Percentiles rank a stretch among this genome's conserved stretches.
phyloP scores from a whole-genome alignment of 371 early-diverging fungal species.

The Blakeslea trispora region DNA sequence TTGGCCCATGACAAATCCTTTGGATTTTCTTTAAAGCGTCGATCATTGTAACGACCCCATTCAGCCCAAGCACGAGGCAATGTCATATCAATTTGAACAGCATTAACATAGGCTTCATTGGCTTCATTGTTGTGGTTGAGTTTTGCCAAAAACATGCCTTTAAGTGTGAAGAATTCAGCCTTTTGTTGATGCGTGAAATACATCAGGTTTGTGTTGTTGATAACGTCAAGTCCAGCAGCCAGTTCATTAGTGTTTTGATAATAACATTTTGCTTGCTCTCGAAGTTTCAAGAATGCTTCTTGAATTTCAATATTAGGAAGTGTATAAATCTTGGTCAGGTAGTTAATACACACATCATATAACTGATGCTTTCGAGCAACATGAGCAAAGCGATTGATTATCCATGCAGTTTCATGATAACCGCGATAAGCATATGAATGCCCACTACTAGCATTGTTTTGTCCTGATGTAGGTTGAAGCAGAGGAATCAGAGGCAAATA shows the following conservation, averaged over 20 bases:
- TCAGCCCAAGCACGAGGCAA: slow-evolving; percentile 96
- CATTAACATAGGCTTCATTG: slow-evolving; percentile 90
- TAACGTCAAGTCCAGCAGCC: slow-evolving; percentile 94
- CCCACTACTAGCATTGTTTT: slow-evolving; percentile 57
- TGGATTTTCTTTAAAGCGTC: slow-evolving; percentile 82
- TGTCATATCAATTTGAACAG: slow-evolving; percentile 84
- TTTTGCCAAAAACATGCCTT: slow-evolving; percentile 93
- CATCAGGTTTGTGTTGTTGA: slow-evolving; percentile 97
- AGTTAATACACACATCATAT: slow-evolving; percentile 91
- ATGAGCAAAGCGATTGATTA: slow-evolving; percentile 99
- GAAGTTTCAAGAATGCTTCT: slow-evolving; percentile 96
- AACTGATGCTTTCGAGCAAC: slow-evolving; percentile 97
- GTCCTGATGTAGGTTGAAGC: slow-evolving; percentile 52
- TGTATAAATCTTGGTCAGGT: slow-evolving; percentile 95
- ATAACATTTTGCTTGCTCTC: slow-evolving; percentile 98
- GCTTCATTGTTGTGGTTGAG: slow-evolving; percentile 88
- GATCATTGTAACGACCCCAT: slow-evolving; percentile 96
- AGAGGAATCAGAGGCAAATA: slow-evolving; percentile 87
- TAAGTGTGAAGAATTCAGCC: slow-evolving; percentile 97
- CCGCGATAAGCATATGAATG: slow-evolving; percentile 95
- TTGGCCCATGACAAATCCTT: slow-evolving; percentile 83
- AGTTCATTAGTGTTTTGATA: slow-evolving; percentile 84
- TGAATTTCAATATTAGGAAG: slow-evolving; percentile 99
- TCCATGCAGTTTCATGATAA: slow-evolving; percentile 99
- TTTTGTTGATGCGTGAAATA: slow-evolving; percentile 94